These are phyloP conservation scores for Prunus persica DNA, from an alignment of 306 rosid species.

Conservation along the genomic window Prunus_persica_NCBIv2 NC_034015.1:14675501-14676000, in stretches of 20 bases:
- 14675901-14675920: conserved; percentile 21
- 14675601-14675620: background rate
- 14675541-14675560: background rate
- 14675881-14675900: conserved; percentile 69
- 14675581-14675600: background rate
- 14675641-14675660: background rate
- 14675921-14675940: background rate
- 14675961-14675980: too few relatives aligned
- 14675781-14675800: conserved; percentile 85
- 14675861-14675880: conserved; percentile 93
- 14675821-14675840: conserved; percentile 88
- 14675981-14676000: too few relatives aligned
- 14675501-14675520: conserved; percentile 40
- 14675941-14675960: too few relatives aligned
- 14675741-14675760: conserved; percentile 22
- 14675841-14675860: conserved; percentile 83
- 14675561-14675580: background rate
- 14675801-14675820: conserved; percentile 85
- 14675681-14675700: conserved; percentile 9
- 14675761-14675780: conserved; percentile 95
- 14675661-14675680: background rate
- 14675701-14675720: conserved; percentile 17
- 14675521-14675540: background rate
- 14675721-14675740: conserved; percentile 6
- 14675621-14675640: too few relatives aligned